Percentiles rank a stretch among this genome's conserved stretches.
Evolutionary conservation across 306 rosid species (phyloP).

Genomic region (Quercus aquifolioides): DNA sequence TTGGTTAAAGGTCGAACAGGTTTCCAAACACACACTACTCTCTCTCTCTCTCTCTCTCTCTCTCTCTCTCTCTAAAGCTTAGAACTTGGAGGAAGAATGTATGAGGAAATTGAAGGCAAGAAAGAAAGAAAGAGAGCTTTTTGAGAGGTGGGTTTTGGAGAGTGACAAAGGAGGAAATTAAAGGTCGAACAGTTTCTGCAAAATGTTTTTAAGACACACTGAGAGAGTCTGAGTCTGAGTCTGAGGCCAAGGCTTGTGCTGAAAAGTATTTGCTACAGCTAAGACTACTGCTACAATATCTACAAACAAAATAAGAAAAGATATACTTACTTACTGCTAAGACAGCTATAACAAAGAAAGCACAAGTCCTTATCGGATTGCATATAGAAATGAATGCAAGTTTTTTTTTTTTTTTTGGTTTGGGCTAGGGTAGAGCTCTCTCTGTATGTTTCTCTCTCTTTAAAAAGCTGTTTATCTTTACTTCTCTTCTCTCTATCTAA

Average conservation of each 20-base stretch:
- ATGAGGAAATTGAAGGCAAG: constrained; percentile 12
- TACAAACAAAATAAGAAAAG: too few species aligned
- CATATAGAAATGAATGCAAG: constrained; percentile 1
- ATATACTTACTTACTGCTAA: too few species aligned
- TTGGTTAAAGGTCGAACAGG: constrained; percentile 3
- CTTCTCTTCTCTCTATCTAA: constrained; percentile 13
- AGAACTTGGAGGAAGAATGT: constrained; percentile 7
- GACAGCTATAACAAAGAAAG: not conserved
- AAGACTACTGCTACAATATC: not conserved
- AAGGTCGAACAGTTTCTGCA: constrained; percentile 32
- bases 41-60: not conserved
- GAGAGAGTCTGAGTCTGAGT: constrained; percentile 21
- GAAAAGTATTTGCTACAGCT: constrained; percentile 31
- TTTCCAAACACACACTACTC: not conserved
- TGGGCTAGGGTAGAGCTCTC: constrained; percentile 8
- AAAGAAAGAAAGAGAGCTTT: constrained; percentile 38
- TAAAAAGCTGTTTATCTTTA: constrained; percentile 14
- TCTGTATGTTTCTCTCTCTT: constrained; percentile 15
- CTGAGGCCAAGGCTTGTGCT: constrained; percentile 27
- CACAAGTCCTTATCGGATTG: constrained; percentile 71
- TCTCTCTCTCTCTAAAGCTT: constrained; percentile 2
- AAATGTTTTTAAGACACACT: constrained; percentile 31
- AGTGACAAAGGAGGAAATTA: constrained; percentile 10
- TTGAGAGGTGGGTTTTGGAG: constrained; percentile 7
- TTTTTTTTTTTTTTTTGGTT: constrained; percentile 33